Conservation (phyloP, 2,329 filamentous ascomycete genomes). For the Paracamarosporium sp. region DNA sequence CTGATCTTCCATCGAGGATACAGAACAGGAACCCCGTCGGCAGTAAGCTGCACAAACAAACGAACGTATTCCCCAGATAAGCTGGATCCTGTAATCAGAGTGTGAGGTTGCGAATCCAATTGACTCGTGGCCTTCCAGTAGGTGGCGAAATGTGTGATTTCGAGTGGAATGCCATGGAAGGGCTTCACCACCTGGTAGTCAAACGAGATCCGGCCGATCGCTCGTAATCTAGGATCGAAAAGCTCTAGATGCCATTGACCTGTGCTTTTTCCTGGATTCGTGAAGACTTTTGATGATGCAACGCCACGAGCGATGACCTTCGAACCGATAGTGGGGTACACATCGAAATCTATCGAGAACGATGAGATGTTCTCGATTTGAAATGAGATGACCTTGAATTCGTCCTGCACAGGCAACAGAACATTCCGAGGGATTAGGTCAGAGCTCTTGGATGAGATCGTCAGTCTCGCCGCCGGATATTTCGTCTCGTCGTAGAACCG, state of each 20-base stretch:
- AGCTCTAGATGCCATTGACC: constrained; percentile 85
- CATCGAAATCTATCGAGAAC: constrained; percentile 95
- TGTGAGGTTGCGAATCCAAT: constrained; percentile 81
- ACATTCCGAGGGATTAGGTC: constrained; percentile 97
- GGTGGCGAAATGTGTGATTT: constrained; percentile 97
- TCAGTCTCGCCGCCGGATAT: constrained; percentile 91
- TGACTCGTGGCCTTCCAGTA: constrained; percentile 99
- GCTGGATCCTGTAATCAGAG: constrained; percentile 92
- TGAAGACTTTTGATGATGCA: constrained; percentile 86
- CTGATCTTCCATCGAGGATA: constrained; percentile 85
- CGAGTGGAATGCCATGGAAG: constrained; percentile 87
- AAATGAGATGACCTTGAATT: constrained; percentile 91
- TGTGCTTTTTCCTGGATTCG: constrained; percentile 74
- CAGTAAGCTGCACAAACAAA: constrained; percentile 89
- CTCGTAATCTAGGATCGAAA: constrained; percentile 88
- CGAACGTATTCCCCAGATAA: constrained; percentile 94
- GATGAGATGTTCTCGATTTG: constrained; percentile 93
- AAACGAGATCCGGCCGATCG: constrained; percentile 93
- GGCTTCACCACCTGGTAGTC: constrained; percentile 96
- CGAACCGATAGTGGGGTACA: constrained; percentile 95
- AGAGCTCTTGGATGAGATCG: constrained; percentile 94
- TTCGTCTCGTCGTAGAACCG: constrained; percentile 98
- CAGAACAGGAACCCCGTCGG: constrained; percentile 83
- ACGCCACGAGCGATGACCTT: constrained; percentile 97
- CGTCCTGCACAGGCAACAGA: constrained; percentile 93